Evolutionary conservation across 202 grass and related monocot species (phyloP).

Genomic region (Carex arenaria): DNA sequence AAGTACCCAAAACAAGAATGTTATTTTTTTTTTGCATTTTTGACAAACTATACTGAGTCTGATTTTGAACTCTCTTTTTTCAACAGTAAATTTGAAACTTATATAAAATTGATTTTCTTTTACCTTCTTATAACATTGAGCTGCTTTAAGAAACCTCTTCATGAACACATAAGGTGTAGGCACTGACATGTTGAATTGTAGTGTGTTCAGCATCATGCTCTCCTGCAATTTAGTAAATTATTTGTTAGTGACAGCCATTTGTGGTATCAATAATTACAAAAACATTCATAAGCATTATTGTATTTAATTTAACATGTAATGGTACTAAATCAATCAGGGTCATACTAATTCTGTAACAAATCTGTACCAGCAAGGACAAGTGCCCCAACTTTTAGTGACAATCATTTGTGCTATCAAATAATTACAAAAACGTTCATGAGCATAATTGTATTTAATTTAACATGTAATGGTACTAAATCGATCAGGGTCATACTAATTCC

Average conservation of each 20-base stretch:
- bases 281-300: not conserved
- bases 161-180: conserved; percentile 87
- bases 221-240: conserved; percentile 46
- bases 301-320: too few species aligned
- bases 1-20: not conserved
- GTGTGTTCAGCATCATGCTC: conserved; percentile 56
- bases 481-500: not conserved
- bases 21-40: not conserved
- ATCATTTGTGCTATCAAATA: not conserved
- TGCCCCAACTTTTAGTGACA: not conserved
- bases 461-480: not conserved
- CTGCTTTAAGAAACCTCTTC: conserved; percentile 82
- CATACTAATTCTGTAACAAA: too few species aligned
- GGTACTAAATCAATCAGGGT: not conserved
- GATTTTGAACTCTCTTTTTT: not conserved
- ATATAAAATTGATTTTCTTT: not conserved
- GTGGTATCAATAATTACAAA: not conserved
- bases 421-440: not conserved
- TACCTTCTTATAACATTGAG: conserved; percentile 77
- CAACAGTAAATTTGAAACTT: not conserved
- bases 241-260: conserved; percentile 13
- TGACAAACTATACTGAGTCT: not conserved
- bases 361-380: too few species aligned
- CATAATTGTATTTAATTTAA: too few species aligned
- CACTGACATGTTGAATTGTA: conserved; percentile 83